A percentile compares a stretch with the other conserved stretches of the same genome.
phyloP scores from a whole-genome alignment of 2,329 filamentous ascomycete genomes.

The Leptographium procerum region DNA sequence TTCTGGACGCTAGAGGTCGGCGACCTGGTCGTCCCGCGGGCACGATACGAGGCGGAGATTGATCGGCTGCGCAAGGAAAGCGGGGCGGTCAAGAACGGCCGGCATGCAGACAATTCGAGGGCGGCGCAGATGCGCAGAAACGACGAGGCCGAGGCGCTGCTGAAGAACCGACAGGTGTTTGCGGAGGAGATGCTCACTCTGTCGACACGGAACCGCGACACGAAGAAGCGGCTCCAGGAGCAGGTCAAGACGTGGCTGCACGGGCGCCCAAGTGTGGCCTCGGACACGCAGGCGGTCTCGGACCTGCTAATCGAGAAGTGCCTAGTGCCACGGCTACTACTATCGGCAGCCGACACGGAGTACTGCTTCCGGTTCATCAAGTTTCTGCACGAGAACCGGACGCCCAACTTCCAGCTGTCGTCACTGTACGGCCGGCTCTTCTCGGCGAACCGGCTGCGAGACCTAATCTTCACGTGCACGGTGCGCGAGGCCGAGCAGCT shows the following conservation, averaged over 20 bases:
- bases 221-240: conserved; percentile 56
- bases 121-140: conserved; percentile 55
- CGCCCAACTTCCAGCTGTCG: conserved; percentile 77
- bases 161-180: conserved; percentile 57
- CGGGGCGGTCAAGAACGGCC: conserved; percentile 55
- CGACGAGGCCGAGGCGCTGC: conserved; percentile 56
- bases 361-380: conserved; percentile 81
- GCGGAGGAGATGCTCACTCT: conserved; percentile 64
- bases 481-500: conserved; percentile 85
- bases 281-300: conserved; percentile 39
- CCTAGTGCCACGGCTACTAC: conserved; percentile 73
- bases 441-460: conserved; percentile 65
- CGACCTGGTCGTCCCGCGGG: conserved; percentile 66
- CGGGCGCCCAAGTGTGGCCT: conserved; percentile 36
- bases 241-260: conserved; percentile 74
- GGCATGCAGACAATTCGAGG: conserved; percentile 55
- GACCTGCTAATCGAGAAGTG: conserved; percentile 79
- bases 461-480: conserved; percentile 80
- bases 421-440: conserved; percentile 78
- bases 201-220: conserved; percentile 54
- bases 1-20: conserved; percentile 87
- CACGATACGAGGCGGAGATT: conserved; percentile 68
- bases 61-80: conserved; percentile 56
- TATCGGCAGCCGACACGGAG: conserved; percentile 79
- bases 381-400: conserved; percentile 73